Evolutionary conservation across 179 eudicot species (phyloP).

Genomic region (Carnegiea gigantea): DNA sequence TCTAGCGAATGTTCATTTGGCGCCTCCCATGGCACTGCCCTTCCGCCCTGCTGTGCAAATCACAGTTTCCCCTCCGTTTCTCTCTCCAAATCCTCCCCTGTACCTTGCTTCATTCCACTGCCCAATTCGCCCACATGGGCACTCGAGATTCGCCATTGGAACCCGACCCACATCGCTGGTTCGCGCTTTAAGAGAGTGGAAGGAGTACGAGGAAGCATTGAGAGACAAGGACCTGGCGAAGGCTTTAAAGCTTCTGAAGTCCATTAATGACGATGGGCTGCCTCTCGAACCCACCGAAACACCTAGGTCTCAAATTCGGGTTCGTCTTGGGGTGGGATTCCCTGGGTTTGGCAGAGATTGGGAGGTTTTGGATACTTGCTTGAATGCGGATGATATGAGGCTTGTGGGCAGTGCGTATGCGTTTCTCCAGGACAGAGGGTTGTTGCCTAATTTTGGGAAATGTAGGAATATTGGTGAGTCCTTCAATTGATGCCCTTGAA

Average conservation of each 20-base stretch:
- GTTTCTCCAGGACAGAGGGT: conserved; percentile 64
- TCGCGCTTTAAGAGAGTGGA: conserved; percentile 67
- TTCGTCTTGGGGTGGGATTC: conserved; percentile 29
- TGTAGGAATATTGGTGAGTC: conserved; percentile 44
- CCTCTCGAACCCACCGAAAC: conserved; percentile 29
- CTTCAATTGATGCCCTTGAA: neutral
- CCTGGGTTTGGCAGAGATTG: conserved; percentile 62
- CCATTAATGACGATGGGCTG: conserved; percentile 23
- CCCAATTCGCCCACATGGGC: conserved; percentile 1
- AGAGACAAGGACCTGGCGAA: conserved; percentile 78
- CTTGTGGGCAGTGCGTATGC: conserved; percentile 75
- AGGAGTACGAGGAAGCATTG: conserved; percentile 83
- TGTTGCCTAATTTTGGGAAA: conserved; percentile 72
- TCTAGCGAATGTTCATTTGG: neutral
- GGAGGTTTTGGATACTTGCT: conserved; percentile 88
- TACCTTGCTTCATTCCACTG: neutral
- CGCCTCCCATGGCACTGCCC: conserved; percentile 22
- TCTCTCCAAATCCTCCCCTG: neutral
- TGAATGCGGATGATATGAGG: conserved; percentile 91
- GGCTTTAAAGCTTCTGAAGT: conserved; percentile 66
- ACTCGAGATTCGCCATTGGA: neutral
- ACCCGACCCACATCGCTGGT: conserved; percentile 20
- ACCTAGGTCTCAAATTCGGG: conserved; percentile 16
- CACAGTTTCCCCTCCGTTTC: neutral
- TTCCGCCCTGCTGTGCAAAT: neutral